Evolutionary conservation across 148 eudicot genomes (phyloP).

Genomic region (Chenopodium album): DNA sequence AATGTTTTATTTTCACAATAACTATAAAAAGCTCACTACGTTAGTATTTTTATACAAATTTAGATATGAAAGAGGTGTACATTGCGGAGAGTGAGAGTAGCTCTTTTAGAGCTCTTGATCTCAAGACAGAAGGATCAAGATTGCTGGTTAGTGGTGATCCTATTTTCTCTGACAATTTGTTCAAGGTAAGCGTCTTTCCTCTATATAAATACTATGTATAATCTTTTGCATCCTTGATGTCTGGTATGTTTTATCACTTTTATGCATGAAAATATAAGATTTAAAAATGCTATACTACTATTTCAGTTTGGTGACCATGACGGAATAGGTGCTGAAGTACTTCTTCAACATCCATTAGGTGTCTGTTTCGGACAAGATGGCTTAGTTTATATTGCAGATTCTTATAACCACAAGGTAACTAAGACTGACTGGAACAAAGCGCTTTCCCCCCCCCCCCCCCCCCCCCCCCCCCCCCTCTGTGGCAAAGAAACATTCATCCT

Average conservation of each 20-base stretch:
- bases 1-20: not conserved
- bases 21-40: not conserved
- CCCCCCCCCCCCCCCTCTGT: too few species aligned
- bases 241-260: not conserved
- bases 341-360: constrained; percentile 95
- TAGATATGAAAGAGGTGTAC: constrained; percentile 75
- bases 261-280: constrained; percentile 4
- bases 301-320: constrained; percentile 93
- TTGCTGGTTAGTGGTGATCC: constrained; percentile 91
- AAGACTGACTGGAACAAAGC: constrained; percentile 7
- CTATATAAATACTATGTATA: not conserved
- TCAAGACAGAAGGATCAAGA: constrained; percentile 88
- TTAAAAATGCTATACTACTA: constrained; percentile 5
- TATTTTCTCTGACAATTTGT: constrained; percentile 78
- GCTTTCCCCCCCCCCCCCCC: too few species aligned
- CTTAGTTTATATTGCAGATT: constrained; percentile 83
- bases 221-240: not conserved
- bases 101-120: constrained; percentile 86
- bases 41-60: not conserved
- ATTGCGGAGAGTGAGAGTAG: constrained; percentile 99
- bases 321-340: constrained; percentile 87
- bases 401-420: constrained; percentile 93
- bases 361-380: constrained; percentile 74
- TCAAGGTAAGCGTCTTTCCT: constrained; percentile 48
- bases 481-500: too few species aligned